These are phyloP conservation scores for Hemileccinum hortonii DNA, from an alignment of 1,284 basidiomycete species.

Conservation along the genomic window DNA sequence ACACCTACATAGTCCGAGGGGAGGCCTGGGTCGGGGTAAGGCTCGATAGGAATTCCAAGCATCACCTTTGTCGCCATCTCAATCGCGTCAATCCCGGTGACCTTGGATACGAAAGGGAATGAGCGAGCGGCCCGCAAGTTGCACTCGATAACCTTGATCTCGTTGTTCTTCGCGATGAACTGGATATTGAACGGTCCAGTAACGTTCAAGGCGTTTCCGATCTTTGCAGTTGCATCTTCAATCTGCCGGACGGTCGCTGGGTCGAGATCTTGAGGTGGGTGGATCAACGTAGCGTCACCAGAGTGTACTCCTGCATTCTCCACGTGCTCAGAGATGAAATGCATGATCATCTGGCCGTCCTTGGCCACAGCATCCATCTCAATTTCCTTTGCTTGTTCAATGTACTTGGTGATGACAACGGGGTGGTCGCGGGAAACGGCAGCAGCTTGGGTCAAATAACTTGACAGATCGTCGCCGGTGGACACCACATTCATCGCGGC, in stretches of 20 bases:
- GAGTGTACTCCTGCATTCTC: constrained; percentile 92
- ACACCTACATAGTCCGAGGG: constrained; percentile 95
- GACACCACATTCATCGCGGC: constrained; percentile 99
- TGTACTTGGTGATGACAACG: constrained; percentile 98
- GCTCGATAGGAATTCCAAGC: constrained; percentile 84
- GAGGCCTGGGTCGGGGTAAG: constrained; percentile 87
- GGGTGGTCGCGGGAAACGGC: constrained; percentile 97
- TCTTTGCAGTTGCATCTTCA: constrained; percentile 95
- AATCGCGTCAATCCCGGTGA: constrained; percentile 95
- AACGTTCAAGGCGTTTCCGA: constrained; percentile 96
- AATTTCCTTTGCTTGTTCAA: constrained; percentile 99
- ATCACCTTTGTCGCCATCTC: constrained; percentile 99
- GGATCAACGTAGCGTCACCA: constrained; percentile 93
- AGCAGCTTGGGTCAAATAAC: constrained; percentile 93
- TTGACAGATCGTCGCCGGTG: constrained; percentile 85
- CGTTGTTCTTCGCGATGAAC: constrained; percentile 99
- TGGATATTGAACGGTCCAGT: constrained; percentile 99
- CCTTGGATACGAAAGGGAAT: constrained; percentile 99
- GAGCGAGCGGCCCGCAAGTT: constrained; percentile 97
- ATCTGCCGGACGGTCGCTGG: constrained; percentile 95
- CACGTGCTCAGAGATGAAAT: constrained; percentile 99
- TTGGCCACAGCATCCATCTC: constrained; percentile 99
- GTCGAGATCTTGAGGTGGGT: constrained; percentile 97
- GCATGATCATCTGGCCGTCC: constrained; percentile 98
- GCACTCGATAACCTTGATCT: constrained; percentile 99